These are phyloP conservation scores for Xylariaceae sp. DNA, from an alignment of 2,329 filamentous ascomycete genomes.

Conservation along the genomic window DNA sequence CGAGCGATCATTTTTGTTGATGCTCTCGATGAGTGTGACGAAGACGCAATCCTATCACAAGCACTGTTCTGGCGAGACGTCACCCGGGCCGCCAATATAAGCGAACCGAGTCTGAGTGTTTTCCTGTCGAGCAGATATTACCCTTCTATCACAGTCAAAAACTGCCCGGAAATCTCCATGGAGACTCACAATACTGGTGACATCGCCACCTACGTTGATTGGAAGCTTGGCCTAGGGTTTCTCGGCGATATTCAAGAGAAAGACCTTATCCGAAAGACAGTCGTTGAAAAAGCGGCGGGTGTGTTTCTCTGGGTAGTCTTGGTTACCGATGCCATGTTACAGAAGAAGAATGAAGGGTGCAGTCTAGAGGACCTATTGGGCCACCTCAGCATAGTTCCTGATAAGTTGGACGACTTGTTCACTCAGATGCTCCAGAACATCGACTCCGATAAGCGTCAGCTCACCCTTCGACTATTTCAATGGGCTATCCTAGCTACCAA, in stretches of 20 bases:
- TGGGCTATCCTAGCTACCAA: slow-evolving; percentile 1
- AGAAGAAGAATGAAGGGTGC: neutral
- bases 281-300: neutral
- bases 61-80: neutral
- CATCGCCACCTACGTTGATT: neutral
- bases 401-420: neutral
- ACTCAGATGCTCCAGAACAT: neutral
- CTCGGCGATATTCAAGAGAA: too few relatives aligned
- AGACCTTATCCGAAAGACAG: too few relatives aligned
- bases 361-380: neutral
- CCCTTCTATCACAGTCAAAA: neutral
- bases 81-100: neutral
- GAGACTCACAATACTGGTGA: neutral
- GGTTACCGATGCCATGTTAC: neutral
- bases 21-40: neutral
- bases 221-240: neutral
- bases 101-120: neutral
- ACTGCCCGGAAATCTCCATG: neutral
- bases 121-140: neutral
- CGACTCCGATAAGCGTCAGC: too few relatives aligned
- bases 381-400: neutral
- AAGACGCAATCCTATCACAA: neutral
- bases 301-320: slow-evolving; percentile 3
- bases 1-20: slow-evolving; percentile 1
- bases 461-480: neutral